These are phyloP conservation scores for Gossypium arboreum DNA, from an alignment of 345 rosid species.

Conservation along the genomic window DNA sequence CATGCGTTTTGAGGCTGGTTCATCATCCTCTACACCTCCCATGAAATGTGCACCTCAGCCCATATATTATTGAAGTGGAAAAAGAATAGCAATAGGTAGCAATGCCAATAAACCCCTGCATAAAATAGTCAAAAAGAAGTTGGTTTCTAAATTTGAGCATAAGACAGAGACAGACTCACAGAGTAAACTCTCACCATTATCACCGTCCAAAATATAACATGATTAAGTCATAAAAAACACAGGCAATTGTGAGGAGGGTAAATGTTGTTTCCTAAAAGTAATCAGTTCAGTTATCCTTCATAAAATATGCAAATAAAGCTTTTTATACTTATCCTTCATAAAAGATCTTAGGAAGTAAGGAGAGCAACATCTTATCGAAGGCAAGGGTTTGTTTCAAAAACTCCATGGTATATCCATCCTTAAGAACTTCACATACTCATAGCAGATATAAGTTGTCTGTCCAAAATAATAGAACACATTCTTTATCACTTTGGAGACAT, in stretches of 20 bases:
- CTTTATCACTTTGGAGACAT: not conserved
- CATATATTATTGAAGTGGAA: constrained; percentile 35
- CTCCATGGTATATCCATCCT: not conserved
- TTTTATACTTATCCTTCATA: not conserved
- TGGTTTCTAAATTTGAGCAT: not conserved
- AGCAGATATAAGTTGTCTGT: not conserved
- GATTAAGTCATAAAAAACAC: not conserved
- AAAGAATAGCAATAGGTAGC: constrained; percentile 6
- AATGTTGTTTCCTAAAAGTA: not conserved
- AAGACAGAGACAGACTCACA: constrained; percentile 1
- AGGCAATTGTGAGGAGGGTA: not conserved
- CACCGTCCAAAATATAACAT: not conserved
- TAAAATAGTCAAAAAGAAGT: not conserved
- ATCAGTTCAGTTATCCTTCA: not conserved
- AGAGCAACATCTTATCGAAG: not conserved
- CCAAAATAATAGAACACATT: not conserved
- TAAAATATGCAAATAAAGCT: not conserved
- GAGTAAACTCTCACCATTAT: not conserved
- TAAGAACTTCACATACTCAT: not conserved
- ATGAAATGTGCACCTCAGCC: constrained; percentile 64
- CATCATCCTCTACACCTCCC: constrained; percentile 68
- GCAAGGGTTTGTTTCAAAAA: not conserved
- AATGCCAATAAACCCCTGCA: constrained; percentile 29
- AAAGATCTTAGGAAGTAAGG: constrained; percentile 1
- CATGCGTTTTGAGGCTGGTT: constrained; percentile 57